These are phyloP conservation scores for Rubia peregrina DNA, from an alignment of 305 asterid species.

Conservation along the genomic window DNA sequence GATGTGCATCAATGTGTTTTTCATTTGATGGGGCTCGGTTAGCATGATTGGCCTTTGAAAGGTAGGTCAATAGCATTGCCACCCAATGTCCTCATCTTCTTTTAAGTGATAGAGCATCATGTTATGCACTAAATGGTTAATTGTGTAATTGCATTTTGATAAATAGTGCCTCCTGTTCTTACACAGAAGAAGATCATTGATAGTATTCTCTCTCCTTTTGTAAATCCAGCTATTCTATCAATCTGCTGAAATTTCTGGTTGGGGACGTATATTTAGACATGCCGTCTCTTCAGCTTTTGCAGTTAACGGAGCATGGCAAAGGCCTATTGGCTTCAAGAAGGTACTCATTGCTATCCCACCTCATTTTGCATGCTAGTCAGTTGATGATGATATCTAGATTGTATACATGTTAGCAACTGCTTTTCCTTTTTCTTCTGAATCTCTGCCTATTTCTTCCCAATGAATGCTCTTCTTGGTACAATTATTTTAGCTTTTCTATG, in stretches of 20 bases:
- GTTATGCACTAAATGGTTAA: not conserved
- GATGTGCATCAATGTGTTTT: conserved; percentile 13
- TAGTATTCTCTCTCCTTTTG: not conserved
- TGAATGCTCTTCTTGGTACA: not conserved
- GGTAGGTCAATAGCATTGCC: conserved; percentile 19
- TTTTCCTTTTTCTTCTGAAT: not conserved
- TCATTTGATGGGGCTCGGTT: conserved; percentile 26
- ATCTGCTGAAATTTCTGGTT: conserved; percentile 31
- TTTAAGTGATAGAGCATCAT: not conserved
- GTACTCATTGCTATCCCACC: conserved; percentile 31
- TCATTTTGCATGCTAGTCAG: not conserved
- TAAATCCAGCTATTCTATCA: conserved; percentile 5
- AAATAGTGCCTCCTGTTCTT: not conserved
- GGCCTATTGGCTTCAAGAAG: conserved; percentile 91
- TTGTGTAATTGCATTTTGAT: not conserved
- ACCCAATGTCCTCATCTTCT: not conserved
- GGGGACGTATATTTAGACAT: conserved; percentile 39
- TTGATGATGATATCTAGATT: not conserved
- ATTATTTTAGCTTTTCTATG: conserved; percentile 3
- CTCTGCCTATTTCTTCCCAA: not conserved
- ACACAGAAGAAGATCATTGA: not conserved
- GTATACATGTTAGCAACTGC: not conserved
- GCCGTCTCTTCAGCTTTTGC: conserved; percentile 98
- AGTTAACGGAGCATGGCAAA: conserved; percentile 91
- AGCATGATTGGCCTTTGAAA: conserved; percentile 19